Evolutionary conservation across 1,284 basidiomycete genomes (phyloP), one percentile per base, ranked within the genome.

Genomic region (Sporisorium exsertum): DNA sequence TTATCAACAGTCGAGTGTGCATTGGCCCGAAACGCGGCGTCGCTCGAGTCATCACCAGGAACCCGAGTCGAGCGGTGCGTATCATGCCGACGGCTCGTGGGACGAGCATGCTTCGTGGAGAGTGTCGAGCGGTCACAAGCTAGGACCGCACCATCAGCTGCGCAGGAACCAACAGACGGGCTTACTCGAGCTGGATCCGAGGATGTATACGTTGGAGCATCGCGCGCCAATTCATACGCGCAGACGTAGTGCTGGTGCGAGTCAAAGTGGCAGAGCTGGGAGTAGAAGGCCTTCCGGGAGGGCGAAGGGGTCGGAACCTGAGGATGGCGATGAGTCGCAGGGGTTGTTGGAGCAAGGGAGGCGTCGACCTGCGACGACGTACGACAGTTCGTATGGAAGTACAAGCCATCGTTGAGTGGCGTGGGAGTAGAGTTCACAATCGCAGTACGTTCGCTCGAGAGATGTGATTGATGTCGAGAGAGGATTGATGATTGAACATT

Each of bases 71-170:
- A 32, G 51, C 20, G 75, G 75, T 16, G 71, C 75, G 4, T 71
- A 67, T 37, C 67, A 67, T 27, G 13, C 22, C 8, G 61, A 77
- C n/a, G 77, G 77, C 0, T 62, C 74, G 6, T 77, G 77, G 77
- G 73, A 79, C 42, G 37, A 72, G 2, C 56, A 59, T 4, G 73
- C 77, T 2, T 72, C 69, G 8, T 81, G 79, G 79, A 66, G 78
- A 6, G 46, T 67, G 7, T 77, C 73, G 33, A 78, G 53, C 18
- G 75, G 71, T 4, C 79, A 81, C 66, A 81, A 81, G 58, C 50
- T 81, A 18, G 78, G 72, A 4, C 74, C 77, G 6, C 74, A 79
- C 26, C 73, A 76, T 46, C 73, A 63, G 51, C 47, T 76, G 33
- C 42, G 64, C 2, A 53, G 69, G 20, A 72, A 76, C 56, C 61